Evolutionary conservation across 179 eudicot species (phyloP).

Genomic region (Drosera spatulata): DNA sequence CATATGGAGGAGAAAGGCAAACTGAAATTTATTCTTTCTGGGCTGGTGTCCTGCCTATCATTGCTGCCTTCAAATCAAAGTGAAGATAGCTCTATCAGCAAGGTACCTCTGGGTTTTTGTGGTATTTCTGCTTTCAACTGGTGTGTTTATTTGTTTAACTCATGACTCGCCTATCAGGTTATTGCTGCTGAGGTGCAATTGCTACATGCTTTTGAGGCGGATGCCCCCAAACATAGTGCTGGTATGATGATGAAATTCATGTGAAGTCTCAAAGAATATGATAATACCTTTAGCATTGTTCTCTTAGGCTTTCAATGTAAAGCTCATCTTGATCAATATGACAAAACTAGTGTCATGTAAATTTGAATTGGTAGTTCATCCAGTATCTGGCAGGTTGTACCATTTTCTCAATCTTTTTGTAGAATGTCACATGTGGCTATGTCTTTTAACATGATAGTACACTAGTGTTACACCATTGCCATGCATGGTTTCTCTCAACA

Average conservation of each 20-base stretch:
- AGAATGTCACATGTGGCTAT: no score
- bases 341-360: no score
- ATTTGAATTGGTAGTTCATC: no score
- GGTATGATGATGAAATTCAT: constrained; percentile 29
- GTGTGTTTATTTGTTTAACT: constrained; percentile 11
- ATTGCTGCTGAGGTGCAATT: constrained; percentile 8
- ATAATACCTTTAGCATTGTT: background rate
- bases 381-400: no score
- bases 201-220: constrained; percentile 76
- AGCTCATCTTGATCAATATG: no score
- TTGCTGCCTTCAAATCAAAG: constrained; percentile 46
- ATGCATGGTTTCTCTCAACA: no score
- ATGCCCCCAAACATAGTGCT: constrained; percentile 29
- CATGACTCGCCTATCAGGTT: constrained; percentile 4
- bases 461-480: no score
- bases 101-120: constrained; percentile 25
- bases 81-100: constrained; percentile 22
- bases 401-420: no score
- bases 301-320: no score
- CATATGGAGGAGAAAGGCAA: constrained; percentile 66
- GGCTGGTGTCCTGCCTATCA: constrained; percentile 67
- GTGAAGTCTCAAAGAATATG: background rate
- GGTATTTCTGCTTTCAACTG: background rate
- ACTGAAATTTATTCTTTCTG: constrained; percentile 57
- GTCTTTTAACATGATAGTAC: no score